Base-by-base conservation (phyloP, 805 yeast species). In the Danielozyma ontarioensis region DNA sequence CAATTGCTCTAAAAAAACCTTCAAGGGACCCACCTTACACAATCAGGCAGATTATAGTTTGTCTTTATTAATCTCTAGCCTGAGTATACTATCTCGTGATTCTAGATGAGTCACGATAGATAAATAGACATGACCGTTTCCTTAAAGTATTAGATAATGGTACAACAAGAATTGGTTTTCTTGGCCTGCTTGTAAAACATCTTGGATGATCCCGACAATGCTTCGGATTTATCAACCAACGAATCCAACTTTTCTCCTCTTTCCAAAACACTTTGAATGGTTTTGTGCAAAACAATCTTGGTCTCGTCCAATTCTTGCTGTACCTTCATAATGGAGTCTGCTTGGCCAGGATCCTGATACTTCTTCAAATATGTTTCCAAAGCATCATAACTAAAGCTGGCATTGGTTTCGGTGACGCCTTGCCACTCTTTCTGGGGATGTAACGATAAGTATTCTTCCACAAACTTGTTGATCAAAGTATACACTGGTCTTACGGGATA, bases 251-350 rank as follows among this genome's bases (percentile, higher is more conserved):
- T 88, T 62, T 93, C 99, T 32, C 98, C 98, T 59, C 99, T 78
- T 60, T 87, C 94, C 55, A 93, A 72, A 6, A 93, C 96, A 41
- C 83, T 74, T 62, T 93, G 97, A 46, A 93, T 90, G 29, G 97
- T 88, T 65, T 90, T 89, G 64, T 93, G 97, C 51, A 93, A 70
- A 26, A 89, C 96, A 48, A 90, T 86, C 69, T 93, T 93, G 24
- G 98, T 93, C 56, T 93, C 98, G 60, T 93, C 98, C 50, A 93
- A 75, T 62, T 93, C 98, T 55, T 88, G 95, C 68, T 93, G 98
- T 15, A 93, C 98, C 59, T 83, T 84, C 95, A 93, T 82, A 42
- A 93, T 79, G 8, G 96, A 83, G 58, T 93, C 99, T 0, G 97
- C 97, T 67, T 93, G 96, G 27, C 83, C 73, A 19, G 99, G 99